Conservation (phyloP, 31 red algal genomes). For the Endocladia muricata region DNA sequence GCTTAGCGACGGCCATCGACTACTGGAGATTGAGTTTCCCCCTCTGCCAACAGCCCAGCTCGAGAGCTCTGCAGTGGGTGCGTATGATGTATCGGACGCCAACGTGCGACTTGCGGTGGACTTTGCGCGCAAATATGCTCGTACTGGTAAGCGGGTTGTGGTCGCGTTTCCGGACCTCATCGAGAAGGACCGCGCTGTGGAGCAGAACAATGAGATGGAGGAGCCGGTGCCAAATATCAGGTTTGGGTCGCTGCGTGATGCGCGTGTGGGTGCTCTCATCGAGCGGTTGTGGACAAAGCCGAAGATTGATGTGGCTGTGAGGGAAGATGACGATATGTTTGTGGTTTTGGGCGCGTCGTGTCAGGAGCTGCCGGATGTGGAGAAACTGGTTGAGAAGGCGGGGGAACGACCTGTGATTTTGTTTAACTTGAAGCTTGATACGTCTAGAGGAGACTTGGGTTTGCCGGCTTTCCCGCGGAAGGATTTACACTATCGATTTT, state of each 20-base stretch:
- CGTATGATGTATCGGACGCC: slow-evolving; percentile 89
- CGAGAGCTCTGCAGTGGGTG: slow-evolving; percentile 54
- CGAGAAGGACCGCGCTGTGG: slow-evolving; percentile 81
- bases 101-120: slow-evolving; percentile 85
- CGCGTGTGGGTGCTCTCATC: slow-evolving; percentile 42
- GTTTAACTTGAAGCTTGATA: slow-evolving; percentile 94
- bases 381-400: slow-evolving; percentile 55
- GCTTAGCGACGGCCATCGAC: slow-evolving; percentile 37
- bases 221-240: slow-evolving; percentile 46
- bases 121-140: slow-evolving; percentile 63
- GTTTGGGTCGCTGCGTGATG: slow-evolving; percentile 55
- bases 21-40: slow-evolving; percentile 97
- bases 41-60: slow-evolving; percentile 75
- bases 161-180: slow-evolving; percentile 79
- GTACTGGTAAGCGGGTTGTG: slow-evolving; percentile 41
- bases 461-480: slow-evolving; percentile 89
- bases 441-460: slow-evolving; percentile 82
- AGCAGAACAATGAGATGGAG: slow-evolving; percentile 61
- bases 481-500: slow-evolving; percentile 85
- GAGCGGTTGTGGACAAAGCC: slow-evolving; percentile 65
- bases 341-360: slow-evolving; percentile 72
- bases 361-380: slow-evolving; percentile 92
- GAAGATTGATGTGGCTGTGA: slow-evolving; percentile 53
- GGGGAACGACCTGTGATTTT: slow-evolving; percentile 78
- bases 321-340: slow-evolving; percentile 88